phyloP scores from a whole-genome alignment of 371 early-diverging fungal genomes.

The Mortierella sp. region DNA sequence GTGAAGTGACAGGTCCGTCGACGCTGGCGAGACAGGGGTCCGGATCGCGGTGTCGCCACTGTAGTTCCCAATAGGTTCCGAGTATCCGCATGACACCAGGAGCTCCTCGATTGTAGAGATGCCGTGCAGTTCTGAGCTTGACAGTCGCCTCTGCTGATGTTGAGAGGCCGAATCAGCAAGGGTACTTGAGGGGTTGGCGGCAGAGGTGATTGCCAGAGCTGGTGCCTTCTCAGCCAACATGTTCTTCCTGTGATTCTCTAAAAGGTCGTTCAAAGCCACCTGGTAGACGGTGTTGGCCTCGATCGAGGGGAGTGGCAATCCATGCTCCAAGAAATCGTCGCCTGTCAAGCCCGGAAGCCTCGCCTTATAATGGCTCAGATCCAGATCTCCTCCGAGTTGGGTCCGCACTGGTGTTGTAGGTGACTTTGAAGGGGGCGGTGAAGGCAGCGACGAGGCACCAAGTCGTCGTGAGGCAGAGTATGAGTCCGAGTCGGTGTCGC shows the following conservation, averaged over 20 bases:
- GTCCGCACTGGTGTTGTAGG: conserved; percentile 16
- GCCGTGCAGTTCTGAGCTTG: conserved; percentile 35
- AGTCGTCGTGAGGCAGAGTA: conserved; percentile 10
- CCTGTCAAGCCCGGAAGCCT: conserved; percentile 34
- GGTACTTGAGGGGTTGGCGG: conserved; percentile 18
- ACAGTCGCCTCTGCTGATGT: conserved; percentile 14
- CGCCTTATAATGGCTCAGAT: conserved; percentile 27
- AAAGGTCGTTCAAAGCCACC: conserved; percentile 32
- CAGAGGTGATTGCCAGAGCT: conserved; percentile 22
- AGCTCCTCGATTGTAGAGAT: conserved; percentile 42
- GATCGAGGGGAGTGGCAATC: conserved; percentile 16
- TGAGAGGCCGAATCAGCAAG: conserved; percentile 14
- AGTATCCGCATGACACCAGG: conserved; percentile 40
- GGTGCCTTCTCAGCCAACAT: conserved; percentile 29
- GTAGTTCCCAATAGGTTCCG: conserved; percentile 2
- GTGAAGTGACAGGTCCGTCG: conserved; percentile 19
- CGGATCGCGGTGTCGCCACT: neutral
- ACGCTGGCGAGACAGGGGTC: conserved; percentile 20
- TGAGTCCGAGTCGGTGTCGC: conserved; percentile 14
- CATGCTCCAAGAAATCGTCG: conserved; percentile 25
- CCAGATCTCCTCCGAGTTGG: conserved; percentile 14
- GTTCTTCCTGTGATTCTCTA: conserved; percentile 39
- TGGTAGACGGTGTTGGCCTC: conserved; percentile 32
- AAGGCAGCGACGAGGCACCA: conserved; percentile 20
- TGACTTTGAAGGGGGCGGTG: conserved; percentile 28